A percentile compares a stretch with the other conserved stretches of the same genome.
Evolutionary conservation across 495 filamentous ascomycete species (phyloP).

Genomic region (Penicillium parvum): DNA sequence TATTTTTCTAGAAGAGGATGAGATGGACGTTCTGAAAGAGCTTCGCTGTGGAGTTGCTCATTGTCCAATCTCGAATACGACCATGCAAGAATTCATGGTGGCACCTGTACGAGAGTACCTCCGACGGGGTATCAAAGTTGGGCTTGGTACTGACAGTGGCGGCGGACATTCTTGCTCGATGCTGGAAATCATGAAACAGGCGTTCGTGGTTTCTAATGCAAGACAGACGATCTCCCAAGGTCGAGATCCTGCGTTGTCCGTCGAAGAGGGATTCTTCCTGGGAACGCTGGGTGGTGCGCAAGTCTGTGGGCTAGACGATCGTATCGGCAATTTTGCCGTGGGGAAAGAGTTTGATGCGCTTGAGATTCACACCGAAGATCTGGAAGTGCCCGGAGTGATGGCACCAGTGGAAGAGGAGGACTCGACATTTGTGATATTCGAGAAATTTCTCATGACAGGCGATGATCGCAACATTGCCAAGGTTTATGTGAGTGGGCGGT

Average conservation of each 20-base stretch:
- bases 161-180: conserved; percentile 61
- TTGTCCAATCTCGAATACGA: conserved; percentile 62
- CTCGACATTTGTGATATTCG: conserved; percentile 43
- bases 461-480: conserved; percentile 58
- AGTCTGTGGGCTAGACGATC: conserved; percentile 52
- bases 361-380: conserved; percentile 41
- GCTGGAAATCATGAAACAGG: conserved; percentile 54
- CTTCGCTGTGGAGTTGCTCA: conserved; percentile 56
- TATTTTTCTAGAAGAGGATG: conserved; percentile 52
- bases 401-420: conserved; percentile 52
- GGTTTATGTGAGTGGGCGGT: conserved; percentile 54
- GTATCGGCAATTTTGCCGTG: conserved; percentile 53
- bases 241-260: conserved; percentile 42
- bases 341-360: conserved; percentile 66
- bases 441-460: conserved; percentile 64
- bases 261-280: conserved; percentile 55
- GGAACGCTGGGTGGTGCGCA: conserved; percentile 60
- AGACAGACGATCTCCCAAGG: conserved; percentile 46
- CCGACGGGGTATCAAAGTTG: conserved; percentile 56
- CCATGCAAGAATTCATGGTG: conserved; percentile 57
- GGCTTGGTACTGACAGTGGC: conserved; percentile 62
- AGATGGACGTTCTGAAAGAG: conserved; percentile 43
- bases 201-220: conserved; percentile 58
- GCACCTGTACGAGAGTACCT: conserved; percentile 57
- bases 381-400: conserved; percentile 40